Conservation (phyloP, 2,329 filamentous ascomycete genomes). For the Monosporascus cannonballus region DNA sequence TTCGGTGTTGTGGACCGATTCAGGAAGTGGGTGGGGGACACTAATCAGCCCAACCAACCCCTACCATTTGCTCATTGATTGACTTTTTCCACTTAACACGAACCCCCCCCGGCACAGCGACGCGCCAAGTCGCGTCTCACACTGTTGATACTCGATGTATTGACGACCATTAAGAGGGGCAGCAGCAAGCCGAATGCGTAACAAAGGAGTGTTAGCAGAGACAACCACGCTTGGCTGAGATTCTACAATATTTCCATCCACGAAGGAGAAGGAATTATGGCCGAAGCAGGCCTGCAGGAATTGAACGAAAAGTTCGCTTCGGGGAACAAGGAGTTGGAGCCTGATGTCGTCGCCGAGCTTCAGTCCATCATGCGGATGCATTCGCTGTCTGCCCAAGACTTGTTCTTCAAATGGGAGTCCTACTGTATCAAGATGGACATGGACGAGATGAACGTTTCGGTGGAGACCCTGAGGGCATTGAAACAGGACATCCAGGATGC, state of each 20-base stretch:
- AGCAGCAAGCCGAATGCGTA: not conserved
- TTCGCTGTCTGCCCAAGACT: constrained; percentile 72
- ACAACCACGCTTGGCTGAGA: no score
- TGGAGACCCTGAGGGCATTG: constrained; percentile 68
- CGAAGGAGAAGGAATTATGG: constrained; percentile 24
- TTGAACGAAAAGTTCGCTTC: constrained; percentile 49
- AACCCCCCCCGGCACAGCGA: not conserved
- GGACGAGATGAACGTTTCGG: constrained; percentile 65
- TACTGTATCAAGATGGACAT: constrained; percentile 92
- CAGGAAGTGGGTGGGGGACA: no score
- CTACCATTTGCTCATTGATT: not conserved
- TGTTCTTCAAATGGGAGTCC: constrained; percentile 98
- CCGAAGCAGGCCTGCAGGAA: constrained; percentile 32
- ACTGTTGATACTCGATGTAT: not conserved
- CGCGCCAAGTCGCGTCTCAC: not conserved
- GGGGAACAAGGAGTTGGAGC: constrained; percentile 54
- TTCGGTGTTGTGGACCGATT: no score
- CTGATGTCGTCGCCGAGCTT: constrained; percentile 75
- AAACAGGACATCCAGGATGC: constrained; percentile 83
- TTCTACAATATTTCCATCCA: not conserved
- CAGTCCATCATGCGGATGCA: constrained; percentile 82
- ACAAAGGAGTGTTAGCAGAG: no score
- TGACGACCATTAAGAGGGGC: not conserved
- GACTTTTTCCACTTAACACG: not conserved
- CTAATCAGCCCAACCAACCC: no score